Evolutionary conservation across 2,329 filamentous ascomycete species (phyloP).

Genomic region (Biscogniauxia mediterranea): DNA sequence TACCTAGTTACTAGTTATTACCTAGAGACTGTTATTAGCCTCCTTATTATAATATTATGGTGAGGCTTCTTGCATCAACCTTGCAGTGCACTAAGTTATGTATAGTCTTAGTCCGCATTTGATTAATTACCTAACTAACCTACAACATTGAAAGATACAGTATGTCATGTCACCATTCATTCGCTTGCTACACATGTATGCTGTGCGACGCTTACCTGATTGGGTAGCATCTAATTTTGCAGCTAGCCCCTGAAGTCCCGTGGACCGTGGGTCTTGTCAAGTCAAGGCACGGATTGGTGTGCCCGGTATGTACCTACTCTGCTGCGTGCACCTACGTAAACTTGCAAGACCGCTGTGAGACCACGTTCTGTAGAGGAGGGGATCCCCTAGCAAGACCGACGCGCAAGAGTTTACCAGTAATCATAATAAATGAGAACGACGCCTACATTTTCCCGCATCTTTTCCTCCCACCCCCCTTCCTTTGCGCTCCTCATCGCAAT

Average conservation of each 20-base stretch:
- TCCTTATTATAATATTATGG: not conserved
- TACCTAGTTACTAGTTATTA: not conserved
- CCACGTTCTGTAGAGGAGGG: not conserved
- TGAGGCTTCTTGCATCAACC: not conserved
- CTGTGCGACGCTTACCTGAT: not conserved
- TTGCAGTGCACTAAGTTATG: not conserved
- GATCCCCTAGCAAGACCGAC: conserved; percentile 1
- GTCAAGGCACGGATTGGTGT: not conserved
- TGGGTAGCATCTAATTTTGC: not conserved
- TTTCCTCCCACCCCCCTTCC: conserved; percentile 6
- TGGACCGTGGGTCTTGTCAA: not conserved
- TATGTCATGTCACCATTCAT: not conserved
- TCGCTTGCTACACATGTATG: not conserved
- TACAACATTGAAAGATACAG: too few species aligned
- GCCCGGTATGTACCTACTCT: not conserved
- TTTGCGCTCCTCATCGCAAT: conserved; percentile 6
- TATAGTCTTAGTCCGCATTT: not conserved
- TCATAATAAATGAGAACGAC: conserved; percentile 14
- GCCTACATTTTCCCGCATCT: conserved; percentile 18
- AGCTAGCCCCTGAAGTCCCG: not conserved
- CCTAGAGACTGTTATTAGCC: too few species aligned
- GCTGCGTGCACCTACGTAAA: not conserved
- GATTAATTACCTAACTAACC: not conserved
- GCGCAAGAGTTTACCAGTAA: conserved; percentile 8
- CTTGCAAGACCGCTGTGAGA: not conserved